Base-by-base conservation (phyloP, 306 rosid genomes). In the Vigna mungo region DNA sequence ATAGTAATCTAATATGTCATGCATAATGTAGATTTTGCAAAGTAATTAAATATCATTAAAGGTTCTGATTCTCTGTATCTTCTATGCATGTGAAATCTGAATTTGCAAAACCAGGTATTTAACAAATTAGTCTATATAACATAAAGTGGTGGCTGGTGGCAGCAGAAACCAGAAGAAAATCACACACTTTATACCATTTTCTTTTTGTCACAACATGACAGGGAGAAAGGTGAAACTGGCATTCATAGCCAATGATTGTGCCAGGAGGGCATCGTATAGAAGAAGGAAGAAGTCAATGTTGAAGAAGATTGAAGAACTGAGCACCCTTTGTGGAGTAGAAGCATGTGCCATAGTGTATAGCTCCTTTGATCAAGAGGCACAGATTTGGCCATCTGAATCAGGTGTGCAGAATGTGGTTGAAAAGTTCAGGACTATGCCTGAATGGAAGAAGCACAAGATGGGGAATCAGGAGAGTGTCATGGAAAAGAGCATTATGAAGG, bases 181-280 rank as follows among this genome's bases (percentile, higher is more conserved):
- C 15, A 10, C 0, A 39, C 46, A 43, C 4, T 11, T 43, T 14
- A n/a, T n/a, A 32, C n/a, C 20, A 15, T 49, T 3, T 46, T 13
- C 36, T 41, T 5, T 25, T 20, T 6, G 1, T 3, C 46, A 68
- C 0, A 15, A 10, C 58, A 84, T 77, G 85, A 62, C 77, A 0
- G 68, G 86, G 20, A 85, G 59, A 30, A 85, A 64, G 47, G 88
- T 85, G 72, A 82, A 85, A 37, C 80, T 78, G 0, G 86, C 83
- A 15, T 78, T 78, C 79, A 82, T 85, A 17, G 60, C 47, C 2
- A 82, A 78, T 41, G 79, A 82, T 7, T 4, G 75, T 1, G 68
- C 68, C 0, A 74, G 88, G 64, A 85, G 68, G 52, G 62, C 70
- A 34, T 48, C 88, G 5, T 85, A 78, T 43, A 82, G 60, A 68